Evolutionary conservation across 2,329 filamentous ascomycete genomes (phyloP).

Genomic region (Decorospora gaudefroyi): DNA sequence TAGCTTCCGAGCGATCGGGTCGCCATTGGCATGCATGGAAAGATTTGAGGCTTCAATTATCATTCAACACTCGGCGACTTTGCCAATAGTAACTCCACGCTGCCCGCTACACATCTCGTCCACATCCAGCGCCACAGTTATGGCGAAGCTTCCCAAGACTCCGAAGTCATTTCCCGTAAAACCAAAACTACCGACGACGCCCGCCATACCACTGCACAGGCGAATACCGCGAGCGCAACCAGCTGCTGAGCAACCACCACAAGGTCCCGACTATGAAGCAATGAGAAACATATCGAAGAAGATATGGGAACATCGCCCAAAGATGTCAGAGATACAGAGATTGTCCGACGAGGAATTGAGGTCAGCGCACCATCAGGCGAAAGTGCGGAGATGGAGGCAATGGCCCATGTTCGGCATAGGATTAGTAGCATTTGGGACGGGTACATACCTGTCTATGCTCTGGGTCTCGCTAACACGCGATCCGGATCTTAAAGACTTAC

Average conservation of each 20-base stretch:
- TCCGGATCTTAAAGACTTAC: conserved; percentile 34
- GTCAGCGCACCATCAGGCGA: conserved; percentile 33
- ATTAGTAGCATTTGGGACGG: conserved; percentile 47
- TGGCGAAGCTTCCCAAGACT: conserved; percentile 43
- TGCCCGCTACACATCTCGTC: conserved; percentile 5
- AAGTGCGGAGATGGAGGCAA: conserved; percentile 38
- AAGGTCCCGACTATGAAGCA: conserved; percentile 17
- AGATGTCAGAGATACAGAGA: conserved; percentile 29
- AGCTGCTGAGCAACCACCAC: conserved; percentile 17
- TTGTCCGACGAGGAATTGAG: conserved; percentile 37
- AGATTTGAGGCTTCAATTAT: conserved; percentile 20
- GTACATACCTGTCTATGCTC: conserved; percentile 49
- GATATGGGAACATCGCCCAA: conserved; percentile 35
- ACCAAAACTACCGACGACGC: conserved; percentile 26
- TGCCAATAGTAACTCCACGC: conserved; percentile 24
- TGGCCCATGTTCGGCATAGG: conserved; percentile 41
- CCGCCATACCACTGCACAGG: conserved; percentile 22
- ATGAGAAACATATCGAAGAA: conserved; percentile 24
- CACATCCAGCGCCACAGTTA: conserved; percentile 27
- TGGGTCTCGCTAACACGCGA: conserved; percentile 39
- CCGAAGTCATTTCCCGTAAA: conserved; percentile 30
- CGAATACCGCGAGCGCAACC: conserved; percentile 20
- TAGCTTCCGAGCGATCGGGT: conserved; percentile 20
- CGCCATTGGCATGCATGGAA: conserved; percentile 19
- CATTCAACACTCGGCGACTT: conserved; percentile 13